phyloP scores from a whole-genome alignment of 2,329 filamentous ascomycete species.

The Monilinia aucupariae region DNA sequence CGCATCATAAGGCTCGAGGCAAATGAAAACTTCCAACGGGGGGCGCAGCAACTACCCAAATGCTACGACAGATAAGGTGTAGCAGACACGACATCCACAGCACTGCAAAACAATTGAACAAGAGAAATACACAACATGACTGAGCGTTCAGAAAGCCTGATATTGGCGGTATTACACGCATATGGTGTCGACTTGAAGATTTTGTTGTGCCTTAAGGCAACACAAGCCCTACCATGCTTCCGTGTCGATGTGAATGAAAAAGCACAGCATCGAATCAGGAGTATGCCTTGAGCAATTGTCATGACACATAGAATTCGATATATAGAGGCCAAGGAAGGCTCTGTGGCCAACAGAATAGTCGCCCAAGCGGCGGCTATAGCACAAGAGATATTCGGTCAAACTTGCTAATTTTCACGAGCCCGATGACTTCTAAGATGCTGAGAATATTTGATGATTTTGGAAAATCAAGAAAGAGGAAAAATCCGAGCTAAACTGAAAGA shows the following conservation, averaged over 20 bases:
- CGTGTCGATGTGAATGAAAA: not conserved
- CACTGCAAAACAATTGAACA: not conserved
- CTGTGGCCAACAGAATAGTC: no score
- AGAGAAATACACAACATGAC: not conserved
- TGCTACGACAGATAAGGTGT: not conserved
- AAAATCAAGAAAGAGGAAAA: not conserved
- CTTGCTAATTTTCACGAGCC: not conserved
- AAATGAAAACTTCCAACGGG: not conserved
- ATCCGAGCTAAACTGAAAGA: not conserved
- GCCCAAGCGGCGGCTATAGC: no score
- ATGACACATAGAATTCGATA: not conserved
- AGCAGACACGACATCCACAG: not conserved
- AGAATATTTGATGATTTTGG: not conserved
- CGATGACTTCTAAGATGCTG: not conserved
- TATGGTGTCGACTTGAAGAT: not conserved
- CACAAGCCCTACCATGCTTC: not conserved
- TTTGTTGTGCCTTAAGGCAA: not conserved
- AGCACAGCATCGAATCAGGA: not conserved
- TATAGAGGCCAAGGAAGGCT: not conserved
- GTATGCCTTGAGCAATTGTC: not conserved
- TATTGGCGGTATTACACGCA: not conserved
- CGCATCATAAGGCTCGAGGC: not conserved
- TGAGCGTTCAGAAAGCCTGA: not conserved
- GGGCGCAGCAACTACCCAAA: not conserved
- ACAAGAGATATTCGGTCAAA: no score